Conservation (phyloP, 371 early-diverging fungal genomes). For the Circinella umbellata region DNA sequence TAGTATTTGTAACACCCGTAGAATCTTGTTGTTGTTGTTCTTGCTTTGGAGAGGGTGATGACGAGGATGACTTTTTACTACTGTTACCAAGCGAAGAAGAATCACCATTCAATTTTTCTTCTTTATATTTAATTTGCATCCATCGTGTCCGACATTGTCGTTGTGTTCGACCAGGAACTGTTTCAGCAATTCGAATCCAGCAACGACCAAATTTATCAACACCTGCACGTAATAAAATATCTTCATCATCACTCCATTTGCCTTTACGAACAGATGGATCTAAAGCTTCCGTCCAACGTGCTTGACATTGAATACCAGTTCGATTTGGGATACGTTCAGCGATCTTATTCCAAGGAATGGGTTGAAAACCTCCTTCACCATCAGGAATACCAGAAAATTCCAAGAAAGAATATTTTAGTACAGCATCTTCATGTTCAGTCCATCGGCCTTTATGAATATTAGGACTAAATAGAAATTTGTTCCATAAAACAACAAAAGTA, state of each 20-base stretch:
- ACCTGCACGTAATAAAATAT: conserved; percentile 55
- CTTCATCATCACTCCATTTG: conserved; percentile 72
- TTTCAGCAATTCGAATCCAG: conserved; percentile 78
- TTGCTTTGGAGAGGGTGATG: no score
- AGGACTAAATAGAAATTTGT: conserved; percentile 32
- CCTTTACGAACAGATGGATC: conserved; percentile 74
- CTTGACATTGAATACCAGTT: conserved; percentile 75
- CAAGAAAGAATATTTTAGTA: conserved; percentile 52
- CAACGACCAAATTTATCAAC: conserved; percentile 57
- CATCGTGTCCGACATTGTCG: conserved; percentile 79
- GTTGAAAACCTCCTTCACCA: conserved; percentile 51
- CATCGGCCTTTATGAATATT: conserved; percentile 72
- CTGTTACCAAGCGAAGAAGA: no score
- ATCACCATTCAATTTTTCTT: conserved; percentile 18
- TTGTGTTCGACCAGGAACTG: conserved; percentile 71
- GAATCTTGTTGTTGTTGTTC: neutral
- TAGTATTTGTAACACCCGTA: neutral
- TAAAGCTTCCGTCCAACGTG: conserved; percentile 77
- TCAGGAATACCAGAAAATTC: conserved; percentile 52
- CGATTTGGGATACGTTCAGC: conserved; percentile 62
- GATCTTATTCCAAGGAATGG: conserved; percentile 69
- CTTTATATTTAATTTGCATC: conserved; percentile 63
- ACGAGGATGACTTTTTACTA: no score
- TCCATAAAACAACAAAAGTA: no score
- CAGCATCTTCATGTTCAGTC: conserved; percentile 67